phyloP scores from a whole-genome alignment of 208 protist genomes.

The Balamuthia mandrillaris region DNA sequence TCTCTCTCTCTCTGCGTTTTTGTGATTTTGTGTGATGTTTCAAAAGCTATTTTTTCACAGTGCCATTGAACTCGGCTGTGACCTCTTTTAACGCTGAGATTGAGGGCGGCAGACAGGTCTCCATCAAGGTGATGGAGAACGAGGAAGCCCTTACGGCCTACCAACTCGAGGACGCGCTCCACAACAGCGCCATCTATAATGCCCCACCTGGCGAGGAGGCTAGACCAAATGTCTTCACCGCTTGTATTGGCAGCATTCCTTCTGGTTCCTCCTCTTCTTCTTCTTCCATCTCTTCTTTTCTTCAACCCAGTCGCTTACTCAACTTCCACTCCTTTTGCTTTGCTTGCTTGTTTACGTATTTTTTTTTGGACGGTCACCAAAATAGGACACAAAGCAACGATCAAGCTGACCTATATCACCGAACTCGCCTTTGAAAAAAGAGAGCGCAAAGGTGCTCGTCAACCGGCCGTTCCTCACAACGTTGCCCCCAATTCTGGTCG shows the following conservation, averaged over 20 bases:
- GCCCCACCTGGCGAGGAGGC: not conserved
- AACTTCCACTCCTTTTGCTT: not conserved
- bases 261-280: not conserved
- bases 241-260: not conserved
- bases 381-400: not conserved
- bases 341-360: not conserved
- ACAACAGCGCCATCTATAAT: not conserved
- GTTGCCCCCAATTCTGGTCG: no score
- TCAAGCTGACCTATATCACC: not conserved
- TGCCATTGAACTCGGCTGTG: not conserved
- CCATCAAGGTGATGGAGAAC: not conserved
- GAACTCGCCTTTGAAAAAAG: not conserved
- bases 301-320: no score
- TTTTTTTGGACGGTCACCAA: not conserved
- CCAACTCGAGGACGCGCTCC: no score
- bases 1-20: no score
- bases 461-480: no score
- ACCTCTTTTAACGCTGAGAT: not conserved
- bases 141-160: no score
- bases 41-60: not conserved
- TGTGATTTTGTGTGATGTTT: no score
- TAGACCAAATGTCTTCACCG: not conserved
- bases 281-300: not conserved
- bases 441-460: not conserved
- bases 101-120: not conserved